Evolutionary conservation across 768 basidiomycete genomes (phyloP).

Genomic region (Podaxis pistillaris): DNA sequence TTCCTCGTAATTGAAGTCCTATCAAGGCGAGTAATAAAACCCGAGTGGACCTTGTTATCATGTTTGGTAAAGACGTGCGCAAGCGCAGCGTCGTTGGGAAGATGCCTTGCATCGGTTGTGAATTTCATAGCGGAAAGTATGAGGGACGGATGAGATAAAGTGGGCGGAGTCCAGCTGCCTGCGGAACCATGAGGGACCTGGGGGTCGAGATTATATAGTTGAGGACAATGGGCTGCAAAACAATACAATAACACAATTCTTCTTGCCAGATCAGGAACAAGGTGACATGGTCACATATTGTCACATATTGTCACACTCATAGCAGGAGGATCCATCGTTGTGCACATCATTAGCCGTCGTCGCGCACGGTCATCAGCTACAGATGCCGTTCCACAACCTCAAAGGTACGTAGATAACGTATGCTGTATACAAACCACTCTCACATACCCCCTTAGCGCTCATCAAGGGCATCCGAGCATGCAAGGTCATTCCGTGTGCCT

Average conservation of each 20-base stretch:
- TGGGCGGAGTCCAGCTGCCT: conserved; percentile 13
- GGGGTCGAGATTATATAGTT: not conserved
- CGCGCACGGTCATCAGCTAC: not conserved
- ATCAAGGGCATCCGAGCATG: conserved; percentile 98
- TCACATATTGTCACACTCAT: not conserved
- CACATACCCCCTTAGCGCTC: conserved; percentile 59
- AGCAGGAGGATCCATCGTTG: not conserved
- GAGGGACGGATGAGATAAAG: not conserved
- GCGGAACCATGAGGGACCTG: not conserved
- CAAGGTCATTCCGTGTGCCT: conserved; percentile 57
- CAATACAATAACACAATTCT: not conserved
- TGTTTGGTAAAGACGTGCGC: conserved; percentile 13
- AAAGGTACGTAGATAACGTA: conserved; percentile 53
- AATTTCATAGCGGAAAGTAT: not conserved
- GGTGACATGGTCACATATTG: not conserved
- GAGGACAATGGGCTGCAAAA: not conserved
- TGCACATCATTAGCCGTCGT: conserved; percentile 1
- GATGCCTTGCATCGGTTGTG: not conserved
- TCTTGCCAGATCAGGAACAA: not conserved
- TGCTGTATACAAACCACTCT: too few species aligned
- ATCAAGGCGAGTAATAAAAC: conserved; percentile 19
- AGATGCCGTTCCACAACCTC: conserved; percentile 83
- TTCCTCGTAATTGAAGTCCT: conserved; percentile 12
- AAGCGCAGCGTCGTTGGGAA: conserved; percentile 5
- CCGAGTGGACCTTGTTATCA: conserved; percentile 5